Evolutionary conservation across 805 yeast genomes (phyloP), one percentile per base, ranked within the genome.

Genomic region (Saccharomycopsis selenospora): DNA sequence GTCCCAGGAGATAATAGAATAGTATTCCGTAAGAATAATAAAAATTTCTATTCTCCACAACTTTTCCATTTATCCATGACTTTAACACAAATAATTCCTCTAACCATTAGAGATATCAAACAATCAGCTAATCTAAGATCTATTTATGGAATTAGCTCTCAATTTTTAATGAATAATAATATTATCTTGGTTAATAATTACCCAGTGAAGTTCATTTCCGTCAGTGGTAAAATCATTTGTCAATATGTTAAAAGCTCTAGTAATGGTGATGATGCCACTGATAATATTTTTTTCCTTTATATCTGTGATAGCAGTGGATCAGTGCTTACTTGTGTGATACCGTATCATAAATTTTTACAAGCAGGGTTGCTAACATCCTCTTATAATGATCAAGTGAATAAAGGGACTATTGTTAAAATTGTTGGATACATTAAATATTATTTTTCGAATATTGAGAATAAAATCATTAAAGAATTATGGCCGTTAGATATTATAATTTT

Each of bases 1-100:
- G 47, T 26, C 11, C 55, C 55, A 7, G 51, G 51, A 25, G 42
- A 46, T 36, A 44, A 52, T 30, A 20, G 36, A n/a, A 33, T 52
- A 11, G 46, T 43, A 13, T 38, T 40, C 14, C 23, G 13, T 7
- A 25, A 29, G 11, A 24, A 40, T 23, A 33, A 33, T 13, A 29
- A 30, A 25, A 30, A 26, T 40, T 52, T 49, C 38, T 52, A 52
- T 36, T 27, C 46, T n/a, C 50, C 50, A 7, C 29, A 42, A 13
- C 18, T 49, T n/a, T 49, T 52, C 28, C 44, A 49, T 29, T 41
- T 14, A 23, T 42, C 51, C 4, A 51, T 49, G 4, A 43, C 42
- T 27, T 27, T 33, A 8, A 26, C 46, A 18, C 26, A 33, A 17
- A 38, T 50, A 26, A 47, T 49, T 2, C 55, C 55, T n/a, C 40